Conservation (phyloP, 2,329 filamentous ascomycete genomes). For the Annulohypoxylon truncatum region DNA sequence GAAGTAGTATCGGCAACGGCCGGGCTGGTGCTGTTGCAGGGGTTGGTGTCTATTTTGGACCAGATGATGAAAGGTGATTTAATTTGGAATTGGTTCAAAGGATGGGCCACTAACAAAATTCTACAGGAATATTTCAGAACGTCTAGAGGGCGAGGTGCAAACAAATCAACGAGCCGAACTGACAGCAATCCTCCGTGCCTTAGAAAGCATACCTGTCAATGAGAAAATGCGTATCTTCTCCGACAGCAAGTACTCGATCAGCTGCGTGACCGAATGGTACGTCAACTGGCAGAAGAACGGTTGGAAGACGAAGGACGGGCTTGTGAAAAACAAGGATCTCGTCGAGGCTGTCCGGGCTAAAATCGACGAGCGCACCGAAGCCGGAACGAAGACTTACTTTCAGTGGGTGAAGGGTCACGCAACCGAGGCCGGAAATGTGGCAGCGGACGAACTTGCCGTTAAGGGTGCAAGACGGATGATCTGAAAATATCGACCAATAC, state of each 20-base stretch:
- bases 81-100: slow-evolving; percentile 3
- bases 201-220: slow-evolving; percentile 77
- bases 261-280: slow-evolving; percentile 89
- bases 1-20: slow-evolving; percentile 70
- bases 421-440: slow-evolving; percentile 77
- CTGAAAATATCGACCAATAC: slow-evolving; percentile 10
- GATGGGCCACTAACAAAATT: slow-evolving; percentile 31
- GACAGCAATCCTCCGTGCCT: slow-evolving; percentile 84
- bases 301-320: slow-evolving; percentile 80
- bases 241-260: slow-evolving; percentile 92
- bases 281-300: slow-evolving; percentile 77
- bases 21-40: slow-evolving; percentile 66
- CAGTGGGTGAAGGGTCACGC: slow-evolving; percentile 92
- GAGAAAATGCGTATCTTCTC: slow-evolving; percentile 81
- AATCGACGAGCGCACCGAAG: slow-evolving; percentile 74
- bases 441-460: slow-evolving; percentile 83
- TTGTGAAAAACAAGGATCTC: slow-evolving; percentile 89
- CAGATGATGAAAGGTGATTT: slow-evolving; percentile 63
- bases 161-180: slow-evolving; percentile 98
- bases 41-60: slow-evolving; percentile 73
- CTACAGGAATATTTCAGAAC: slow-evolving; percentile 75
- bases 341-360: slow-evolving; percentile 76
- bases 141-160: slow-evolving; percentile 77
- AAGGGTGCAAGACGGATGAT: slow-evolving; percentile 63
- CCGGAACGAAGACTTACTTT: slow-evolving; percentile 74